Evolutionary conservation across 148 eudicot species (phyloP), one percentile per base, ranked within the genome.

Genomic region (Rhododendron williamsianum): DNA sequence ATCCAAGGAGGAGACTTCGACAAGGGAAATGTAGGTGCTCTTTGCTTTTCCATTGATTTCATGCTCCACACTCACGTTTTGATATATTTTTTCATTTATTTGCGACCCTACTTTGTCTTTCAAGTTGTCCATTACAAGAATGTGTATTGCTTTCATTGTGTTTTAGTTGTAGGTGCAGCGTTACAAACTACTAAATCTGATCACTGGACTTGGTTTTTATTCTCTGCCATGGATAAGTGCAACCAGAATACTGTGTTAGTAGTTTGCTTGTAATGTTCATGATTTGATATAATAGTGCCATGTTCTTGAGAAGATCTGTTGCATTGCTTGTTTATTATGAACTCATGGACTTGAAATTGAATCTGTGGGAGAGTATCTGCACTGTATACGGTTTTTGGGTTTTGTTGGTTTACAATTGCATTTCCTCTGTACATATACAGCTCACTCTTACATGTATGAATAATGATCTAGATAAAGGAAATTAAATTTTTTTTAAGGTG

Each of bases 1-100:
- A 95, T 97, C 88, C 99, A 97, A 90, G 99, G 99, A 63, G 99
- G 99, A 86, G 99, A 97, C 86, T 95, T 97, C 56, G 98, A 97
- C 52, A 95, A 94, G 54, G 99, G 99, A 90, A 95, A 97, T 90
- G 99, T 95, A 90, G 84, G 96, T 85, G 27, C 81, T 83, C 15
- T 11, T 63, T 51, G 74, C 81, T 65, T 23, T 69, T 78, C 77
- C 76, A 12, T 73, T 19, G 30, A 54, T 27, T 82, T 82, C 12
- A 2, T 82, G 19, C 36, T 52, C 19, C 65, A 52, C 65, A 45
- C 49, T 82, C 27, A 30, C 2, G 1, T 49, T 65, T 69, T 9
- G 84, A 69, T 3, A 10, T 36, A 67, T 21, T 69, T 49, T 78
- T 27, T 45, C 18, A 71, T 63, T 45, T 63, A 19, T 63, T 7